Evolutionary conservation across 768 basidiomycete species (phyloP).

Genomic region (Cantharellus cinnabarinus): DNA sequence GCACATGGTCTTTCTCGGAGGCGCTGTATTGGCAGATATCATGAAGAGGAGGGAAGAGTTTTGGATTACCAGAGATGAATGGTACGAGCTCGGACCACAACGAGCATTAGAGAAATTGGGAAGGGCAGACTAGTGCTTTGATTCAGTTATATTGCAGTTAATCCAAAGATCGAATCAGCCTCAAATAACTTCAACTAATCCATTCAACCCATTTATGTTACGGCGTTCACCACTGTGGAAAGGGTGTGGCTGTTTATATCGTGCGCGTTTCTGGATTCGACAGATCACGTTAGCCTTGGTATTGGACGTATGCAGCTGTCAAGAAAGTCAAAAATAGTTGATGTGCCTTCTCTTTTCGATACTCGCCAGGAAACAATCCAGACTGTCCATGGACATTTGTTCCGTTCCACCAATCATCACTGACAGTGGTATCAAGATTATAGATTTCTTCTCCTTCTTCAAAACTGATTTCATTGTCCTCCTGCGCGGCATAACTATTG

Average conservation of each 20-base stretch:
- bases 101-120: slow-evolving; percentile 72
- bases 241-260: neutral
- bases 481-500: slow-evolving; percentile 64
- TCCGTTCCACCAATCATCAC: slow-evolving; percentile 84
- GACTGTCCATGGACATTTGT: slow-evolving; percentile 30
- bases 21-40: slow-evolving; percentile 95
- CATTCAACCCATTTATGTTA: too few relatives aligned
- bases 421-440: slow-evolving; percentile 52
- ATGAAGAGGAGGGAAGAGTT: slow-evolving; percentile 91
- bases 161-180: too few relatives aligned
- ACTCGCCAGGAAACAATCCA: slow-evolving; percentile 60
- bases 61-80: slow-evolving; percentile 88
- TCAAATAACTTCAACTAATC: too few relatives aligned
- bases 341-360: slow-evolving; percentile 11
- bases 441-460: slow-evolving; percentile 60
- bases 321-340: slow-evolving; percentile 11
- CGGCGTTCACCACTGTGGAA: too few relatives aligned
- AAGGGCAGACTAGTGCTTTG: slow-evolving; percentile 20
- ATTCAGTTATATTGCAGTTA: neutral
- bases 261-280: neutral
- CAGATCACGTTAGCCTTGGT: slow-evolving; percentile 5
- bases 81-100: slow-evolving; percentile 68
- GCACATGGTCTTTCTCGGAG: slow-evolving; percentile 98
- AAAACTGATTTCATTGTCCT: slow-evolving; percentile 83
- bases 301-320: slow-evolving; percentile 16